A percentile compares a stretch with the other conserved stretches of the same genome.
Conservation (phyloP, 192 early-diverging fungal species). For the Coemansia javaensis region DNA sequence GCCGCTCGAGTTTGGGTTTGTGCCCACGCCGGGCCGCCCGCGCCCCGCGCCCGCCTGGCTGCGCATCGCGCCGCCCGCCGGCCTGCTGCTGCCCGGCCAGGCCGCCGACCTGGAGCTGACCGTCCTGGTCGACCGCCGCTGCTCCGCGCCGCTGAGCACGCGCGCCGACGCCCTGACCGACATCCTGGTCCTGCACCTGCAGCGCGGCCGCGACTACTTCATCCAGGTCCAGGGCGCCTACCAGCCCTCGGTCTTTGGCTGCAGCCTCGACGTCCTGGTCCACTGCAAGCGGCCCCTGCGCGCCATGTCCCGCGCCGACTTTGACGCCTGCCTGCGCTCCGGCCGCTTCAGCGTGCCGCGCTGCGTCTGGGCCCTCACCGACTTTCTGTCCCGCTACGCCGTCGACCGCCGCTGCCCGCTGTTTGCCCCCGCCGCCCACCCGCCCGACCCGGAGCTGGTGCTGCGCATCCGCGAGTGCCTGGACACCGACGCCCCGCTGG, state of each 20-base stretch:
- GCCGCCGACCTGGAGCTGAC: constrained; percentile 12
- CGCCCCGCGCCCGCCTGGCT: constrained; percentile 68
- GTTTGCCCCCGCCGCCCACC: constrained; percentile 24
- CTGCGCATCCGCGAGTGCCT: constrained; percentile 73
- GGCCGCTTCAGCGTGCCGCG: constrained; percentile 48
- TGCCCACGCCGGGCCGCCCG: constrained; percentile 60
- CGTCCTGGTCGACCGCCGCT: constrained; percentile 55
- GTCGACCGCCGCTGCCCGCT: constrained; percentile 28
- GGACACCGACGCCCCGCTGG: constrained; percentile 57
- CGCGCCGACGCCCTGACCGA: constrained; percentile 25
- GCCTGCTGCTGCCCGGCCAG: constrained; percentile 71
- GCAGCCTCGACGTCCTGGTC: constrained; percentile 61
- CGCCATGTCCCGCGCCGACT: constrained; percentile 46
- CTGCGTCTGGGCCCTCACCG: constrained; percentile 43
- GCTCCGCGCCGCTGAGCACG: constrained; percentile 53
- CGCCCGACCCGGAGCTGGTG: constrained; percentile 60
- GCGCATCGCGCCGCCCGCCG: constrained; percentile 57
- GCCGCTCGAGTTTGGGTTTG: constrained; percentile 68
- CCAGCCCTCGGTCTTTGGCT: constrained; percentile 69
- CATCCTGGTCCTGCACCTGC: constrained; percentile 71
- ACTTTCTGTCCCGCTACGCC: constrained; percentile 39
- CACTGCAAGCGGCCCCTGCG: constrained; percentile 57
- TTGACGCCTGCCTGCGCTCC: constrained; percentile 29
- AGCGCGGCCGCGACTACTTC: constrained; percentile 82
- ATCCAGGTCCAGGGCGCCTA: constrained; percentile 69